Evolutionary conservation across 768 basidiomycete genomes (phyloP).

Genomic region (Panellus pusillus): DNA sequence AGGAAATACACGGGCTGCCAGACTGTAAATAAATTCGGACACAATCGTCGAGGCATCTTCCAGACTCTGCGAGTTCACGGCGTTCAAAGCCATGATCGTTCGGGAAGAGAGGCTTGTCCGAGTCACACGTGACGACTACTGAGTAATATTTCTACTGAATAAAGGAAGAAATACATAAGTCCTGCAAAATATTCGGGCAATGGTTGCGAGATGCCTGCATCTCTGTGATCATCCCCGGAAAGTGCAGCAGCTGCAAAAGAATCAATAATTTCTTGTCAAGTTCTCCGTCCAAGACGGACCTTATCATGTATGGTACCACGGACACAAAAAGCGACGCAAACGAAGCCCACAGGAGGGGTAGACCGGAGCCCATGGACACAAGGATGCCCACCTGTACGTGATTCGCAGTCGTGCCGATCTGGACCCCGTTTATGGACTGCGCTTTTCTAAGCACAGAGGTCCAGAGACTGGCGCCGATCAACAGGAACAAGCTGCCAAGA

Average conservation of each 20-base stretch:
- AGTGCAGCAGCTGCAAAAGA: constrained; percentile 67
- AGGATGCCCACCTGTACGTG: constrained; percentile 58
- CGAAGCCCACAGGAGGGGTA: constrained; percentile 74
- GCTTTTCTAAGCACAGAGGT: constrained; percentile 70
- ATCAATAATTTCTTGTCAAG: background rate
- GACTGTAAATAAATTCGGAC: constrained; percentile 58
- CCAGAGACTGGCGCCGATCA: constrained; percentile 77
- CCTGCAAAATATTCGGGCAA: background rate
- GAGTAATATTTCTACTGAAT: constrained; percentile 10
- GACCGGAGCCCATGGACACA: constrained; percentile 59
- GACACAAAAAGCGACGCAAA: constrained; percentile 68
- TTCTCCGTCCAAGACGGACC: constrained; percentile 43
- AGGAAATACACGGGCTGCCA: constrained; percentile 15
- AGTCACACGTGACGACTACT: background rate
- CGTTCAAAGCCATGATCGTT: constrained; percentile 20
- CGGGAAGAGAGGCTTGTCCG: constrained; percentile 7
- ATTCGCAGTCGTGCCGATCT: constrained; percentile 36
- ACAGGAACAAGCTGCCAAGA: constrained; percentile 57
- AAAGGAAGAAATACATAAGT: constrained; percentile 18
- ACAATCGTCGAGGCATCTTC: constrained; percentile 57
- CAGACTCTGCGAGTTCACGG: constrained; percentile 39
- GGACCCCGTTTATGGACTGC: constrained; percentile 54
- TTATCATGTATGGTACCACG: constrained; percentile 74
- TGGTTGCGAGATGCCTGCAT: constrained; percentile 9
- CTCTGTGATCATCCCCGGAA: constrained; percentile 56